Base-by-base conservation (phyloP, 2,329 filamentous ascomycete species). In the Aspergillus chevalieri region DNA sequence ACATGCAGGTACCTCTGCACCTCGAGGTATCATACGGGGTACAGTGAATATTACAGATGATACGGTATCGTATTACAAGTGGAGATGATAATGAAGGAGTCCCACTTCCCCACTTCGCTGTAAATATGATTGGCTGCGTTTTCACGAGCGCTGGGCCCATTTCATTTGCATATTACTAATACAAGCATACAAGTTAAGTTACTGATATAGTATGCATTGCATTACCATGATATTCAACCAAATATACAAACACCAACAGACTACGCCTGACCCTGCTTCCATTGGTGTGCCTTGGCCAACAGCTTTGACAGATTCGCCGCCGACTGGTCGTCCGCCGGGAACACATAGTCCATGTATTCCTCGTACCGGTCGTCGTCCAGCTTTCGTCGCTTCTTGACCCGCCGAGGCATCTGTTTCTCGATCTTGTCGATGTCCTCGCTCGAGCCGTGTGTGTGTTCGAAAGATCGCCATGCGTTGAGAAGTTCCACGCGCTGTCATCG, bases 321-420 rank as follows among this genome's bases (percentile, higher is more conserved):
- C 65, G 89, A 86, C 73, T 89, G 83, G 68, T 96, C 91, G 74
- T 97, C 93, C 4, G 89, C 90, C 1, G 93, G 93, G 82, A 98
- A 98, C 30, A 98, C 82, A 62, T 95, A 97, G 69, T 97, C 93
- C 73, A 93, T 82, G 70, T 95, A 97, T 74, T 98, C 93, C 78
- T 98, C 90, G 75, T 89, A 96, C 34, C 83, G 85, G 67, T 93
- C 91, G 71, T 96, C 92, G 66, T 95, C 91, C 68, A 95, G 72
- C 79, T 84, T 89, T 69, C 93, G 85, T 64, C 89, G 80, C 78
- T 93, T 92, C 84, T 95, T 97, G 64, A 89, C 87, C 72, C 85
- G 85, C 57, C 91, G 82, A 30, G 93, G 93, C 90, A 97, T 95
- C 76, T 95, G 89, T 67, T 85, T 88, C 71, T 93, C 85, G 55